Evolutionary conservation across 306 rosid species (phyloP), one percentile per base, ranked within the genome.

Genomic region (Trifolium fragiferum): DNA sequence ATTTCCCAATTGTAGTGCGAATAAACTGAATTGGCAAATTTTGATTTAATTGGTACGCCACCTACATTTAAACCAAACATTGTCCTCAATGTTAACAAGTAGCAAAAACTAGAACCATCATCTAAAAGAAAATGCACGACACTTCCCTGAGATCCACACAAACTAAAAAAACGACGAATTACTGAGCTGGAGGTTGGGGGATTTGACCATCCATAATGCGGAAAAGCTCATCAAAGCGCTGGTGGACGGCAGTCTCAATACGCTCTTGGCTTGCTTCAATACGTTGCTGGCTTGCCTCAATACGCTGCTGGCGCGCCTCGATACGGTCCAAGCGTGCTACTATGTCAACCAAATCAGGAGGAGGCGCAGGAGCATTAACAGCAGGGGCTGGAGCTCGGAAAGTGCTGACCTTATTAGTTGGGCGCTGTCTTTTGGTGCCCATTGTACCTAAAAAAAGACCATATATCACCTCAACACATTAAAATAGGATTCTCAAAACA

Each of bases 301-400:
- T 63, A 37, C 68, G 68, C 68, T 63, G 47, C 25, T 63, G 68
- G 25, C 68, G 46, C 4, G 68, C 68, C 68, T 63, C 68, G 4
- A 63, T 63, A 19, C 68, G 68, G 68, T 37, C 68, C 47, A 63
- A 63, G 18, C 68, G 68, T 11, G 68, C 68, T 18, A 63, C 68
- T 63, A 63, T 37, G 47, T 63, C 68, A 18, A 63, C 68, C 68
- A 63, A 37, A 63, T 63, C 68, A 63, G 68, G 68, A 63, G 68
- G 68, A 35, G 68, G 68, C 2, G 49, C 47, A 10, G 47, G 68
- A 25, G 5, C 68, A 63, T 33, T 33, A n/a, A 15, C 68, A 63
- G 25, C 49, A 63, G 68, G 46, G 49, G 68, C 27, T 16, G 67
- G 13, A 61, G 68, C 25, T 63, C 68, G 68, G 10, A 37, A 18